Base-by-base conservation (phyloP, 2,329 filamentous ascomycete species). In the Nakataea oryzae region DNA sequence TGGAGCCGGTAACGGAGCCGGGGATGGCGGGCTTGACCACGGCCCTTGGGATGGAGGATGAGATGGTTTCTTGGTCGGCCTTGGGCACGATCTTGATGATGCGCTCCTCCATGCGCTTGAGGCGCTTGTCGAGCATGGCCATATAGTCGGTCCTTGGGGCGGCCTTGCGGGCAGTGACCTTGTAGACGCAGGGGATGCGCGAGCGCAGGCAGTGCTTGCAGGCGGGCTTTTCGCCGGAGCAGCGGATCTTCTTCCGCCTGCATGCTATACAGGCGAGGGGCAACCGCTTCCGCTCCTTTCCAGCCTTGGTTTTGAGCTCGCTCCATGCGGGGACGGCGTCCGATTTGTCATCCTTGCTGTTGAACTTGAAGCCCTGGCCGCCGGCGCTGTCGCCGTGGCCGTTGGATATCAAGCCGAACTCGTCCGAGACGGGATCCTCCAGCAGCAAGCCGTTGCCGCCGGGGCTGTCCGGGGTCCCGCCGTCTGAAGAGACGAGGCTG, bases 51-150 rank as follows among this genome's bases (percentile, higher is more conserved):
- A 96, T 87, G 9, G 82, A 79, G 11, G 82, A 78, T 63, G 88
- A 72, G 12, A 75, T 80, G 29, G 85, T 79, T 55, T 89, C 86
- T 65, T 90, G 83, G 66, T 96, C 92, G 55, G 91, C 84, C 71
- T 93, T 96, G 0, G 95, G 93, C 30, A 97, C 89, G 63, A 93
- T 88, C 73, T 96, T 96, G 76, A 97, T 96, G 65, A 97, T 95
- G 62, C 93, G 88, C 70, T 97, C 93, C 74, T 99, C 95, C 95
- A 97, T 97, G 63, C 93, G 83, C 78, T 96, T 97, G 67, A 97
- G 75, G 61, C 95, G 85, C 76, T 96, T 97, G 76, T 97, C 95
- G 69, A 97, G 78, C 92, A 97, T 97, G 55, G 93, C 92, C 95
- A 97, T 97, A 74, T 97, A 97, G 74, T 97, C 95, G 24, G 95